Evolutionary conservation across 179 eudicot genomes (phyloP).

Genomic region (Silene noctiflora): DNA sequence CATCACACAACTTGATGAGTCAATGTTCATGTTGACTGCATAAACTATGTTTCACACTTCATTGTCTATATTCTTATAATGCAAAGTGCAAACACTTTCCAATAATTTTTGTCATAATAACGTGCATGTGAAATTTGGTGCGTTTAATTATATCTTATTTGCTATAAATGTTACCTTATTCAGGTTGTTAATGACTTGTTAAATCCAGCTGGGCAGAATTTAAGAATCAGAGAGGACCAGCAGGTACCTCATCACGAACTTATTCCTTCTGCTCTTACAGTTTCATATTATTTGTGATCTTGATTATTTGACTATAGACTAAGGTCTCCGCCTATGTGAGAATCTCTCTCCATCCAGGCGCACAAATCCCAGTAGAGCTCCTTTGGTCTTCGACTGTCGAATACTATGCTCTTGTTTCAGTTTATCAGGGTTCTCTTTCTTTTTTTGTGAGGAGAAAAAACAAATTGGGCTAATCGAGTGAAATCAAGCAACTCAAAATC

Average conservation of each 20-base stretch:
- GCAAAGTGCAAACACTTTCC: neutral
- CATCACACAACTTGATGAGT: neutral
- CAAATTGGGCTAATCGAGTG: neutral
- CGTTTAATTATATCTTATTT: constrained; percentile 15
- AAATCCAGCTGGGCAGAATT: constrained; percentile 98
- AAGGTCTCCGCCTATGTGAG: neutral
- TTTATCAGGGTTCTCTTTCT: neutral
- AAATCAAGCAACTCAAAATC: neutral
- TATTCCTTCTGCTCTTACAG: neutral
- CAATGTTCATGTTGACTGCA: neutral
- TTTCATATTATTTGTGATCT: neutral
- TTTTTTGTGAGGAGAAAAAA: neutral
- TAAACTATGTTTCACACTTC: neutral
- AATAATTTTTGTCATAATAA: constrained; percentile 7
- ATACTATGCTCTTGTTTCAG: neutral
- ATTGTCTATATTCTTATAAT: neutral
- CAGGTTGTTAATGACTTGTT: constrained; percentile 98
- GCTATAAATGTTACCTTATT: constrained; percentile 17
- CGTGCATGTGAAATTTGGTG: neutral
- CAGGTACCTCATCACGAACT: constrained; percentile 50
- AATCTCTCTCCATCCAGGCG: neutral
- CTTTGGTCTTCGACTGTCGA: neutral
- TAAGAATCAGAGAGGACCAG: constrained; percentile 88
- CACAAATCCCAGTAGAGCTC: neutral
- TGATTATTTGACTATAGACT: neutral